phyloP scores from a whole-genome alignment of 164 flowering plant species.

The Chimonanthus salicifolius region DNA sequence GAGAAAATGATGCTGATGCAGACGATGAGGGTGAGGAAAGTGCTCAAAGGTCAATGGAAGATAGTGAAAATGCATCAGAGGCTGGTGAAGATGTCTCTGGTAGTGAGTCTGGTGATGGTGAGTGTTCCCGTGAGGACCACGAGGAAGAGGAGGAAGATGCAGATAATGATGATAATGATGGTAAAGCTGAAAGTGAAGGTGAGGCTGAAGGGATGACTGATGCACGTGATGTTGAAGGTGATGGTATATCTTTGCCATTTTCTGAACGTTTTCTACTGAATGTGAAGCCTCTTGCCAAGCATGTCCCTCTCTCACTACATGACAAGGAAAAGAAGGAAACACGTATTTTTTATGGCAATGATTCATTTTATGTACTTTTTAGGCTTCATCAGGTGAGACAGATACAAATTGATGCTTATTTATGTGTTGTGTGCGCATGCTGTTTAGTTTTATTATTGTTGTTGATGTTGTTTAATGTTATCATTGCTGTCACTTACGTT shows the following conservation, averaged over 20 bases:
- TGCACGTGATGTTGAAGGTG: slow-evolving; percentile 73
- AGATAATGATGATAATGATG: slow-evolving; percentile 54
- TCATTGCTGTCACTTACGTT: neutral
- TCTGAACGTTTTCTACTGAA: slow-evolving; percentile 56
- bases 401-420: neutral
- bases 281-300: slow-evolving; percentile 78
- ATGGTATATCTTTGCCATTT: slow-evolving; percentile 43
- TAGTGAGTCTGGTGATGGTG: slow-evolving; percentile 84
- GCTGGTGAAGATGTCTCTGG: slow-evolving; percentile 72
- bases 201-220: slow-evolving; percentile 88
- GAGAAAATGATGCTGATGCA: slow-evolving; percentile 65
- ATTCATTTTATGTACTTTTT: slow-evolving; percentile 85
- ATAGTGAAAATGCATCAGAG: slow-evolving; percentile 79
- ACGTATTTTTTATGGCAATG: slow-evolving; percentile 80
- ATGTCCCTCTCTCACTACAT: slow-evolving; percentile 36
- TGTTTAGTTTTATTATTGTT: neutral
- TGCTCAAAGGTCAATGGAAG: slow-evolving; percentile 73
- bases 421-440: neutral
- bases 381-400: slow-evolving; percentile 88
- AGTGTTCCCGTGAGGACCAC: slow-evolving; percentile 69
- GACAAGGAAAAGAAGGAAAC: slow-evolving; percentile 42
- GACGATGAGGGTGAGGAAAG: slow-evolving; percentile 88
- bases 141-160: slow-evolving; percentile 55
- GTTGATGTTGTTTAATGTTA: neutral
- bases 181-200: slow-evolving; percentile 89